A percentile compares a stretch with the other conserved stretches of the same genome.
phyloP scores from a whole-genome alignment of 306 rosid species.

The Luffa aegyptiaca region DNA sequence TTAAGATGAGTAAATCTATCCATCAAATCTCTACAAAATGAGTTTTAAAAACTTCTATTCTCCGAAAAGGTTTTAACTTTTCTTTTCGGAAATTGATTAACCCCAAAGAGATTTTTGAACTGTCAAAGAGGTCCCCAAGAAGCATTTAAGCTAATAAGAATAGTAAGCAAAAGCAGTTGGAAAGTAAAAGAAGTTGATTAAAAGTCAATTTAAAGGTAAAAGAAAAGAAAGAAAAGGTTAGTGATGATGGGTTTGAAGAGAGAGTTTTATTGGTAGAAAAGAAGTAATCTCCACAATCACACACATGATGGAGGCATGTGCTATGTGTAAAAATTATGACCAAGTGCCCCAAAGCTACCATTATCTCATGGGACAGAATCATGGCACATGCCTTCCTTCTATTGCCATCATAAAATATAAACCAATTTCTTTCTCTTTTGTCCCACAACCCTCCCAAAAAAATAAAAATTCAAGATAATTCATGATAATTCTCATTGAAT shows the following conservation, averaged over 20 bases:
- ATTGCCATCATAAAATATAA: neutral
- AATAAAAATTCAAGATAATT: neutral
- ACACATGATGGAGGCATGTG: slow-evolving; percentile 6
- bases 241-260: neutral
- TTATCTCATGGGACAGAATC: neutral
- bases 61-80: neutral
- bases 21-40: neutral
- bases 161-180: neutral
- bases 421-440: neutral
- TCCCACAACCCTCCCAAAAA: neutral
- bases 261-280: neutral
- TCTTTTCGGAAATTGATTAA: neutral
- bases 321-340: neutral
- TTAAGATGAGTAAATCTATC: neutral
- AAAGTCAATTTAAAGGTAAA: neutral
- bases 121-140: neutral
- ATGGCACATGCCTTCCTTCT: neutral
- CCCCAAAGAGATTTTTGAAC: neutral
- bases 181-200: neutral
- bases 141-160: neutral
- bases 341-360: neutral
- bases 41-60: neutral
- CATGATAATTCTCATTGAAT: neutral
- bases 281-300: neutral
- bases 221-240: neutral